These are phyloP conservation scores for Chlamydomonas sp. DNA, from an alignment of 139 green algal species.

Conservation along the genomic window DNA sequence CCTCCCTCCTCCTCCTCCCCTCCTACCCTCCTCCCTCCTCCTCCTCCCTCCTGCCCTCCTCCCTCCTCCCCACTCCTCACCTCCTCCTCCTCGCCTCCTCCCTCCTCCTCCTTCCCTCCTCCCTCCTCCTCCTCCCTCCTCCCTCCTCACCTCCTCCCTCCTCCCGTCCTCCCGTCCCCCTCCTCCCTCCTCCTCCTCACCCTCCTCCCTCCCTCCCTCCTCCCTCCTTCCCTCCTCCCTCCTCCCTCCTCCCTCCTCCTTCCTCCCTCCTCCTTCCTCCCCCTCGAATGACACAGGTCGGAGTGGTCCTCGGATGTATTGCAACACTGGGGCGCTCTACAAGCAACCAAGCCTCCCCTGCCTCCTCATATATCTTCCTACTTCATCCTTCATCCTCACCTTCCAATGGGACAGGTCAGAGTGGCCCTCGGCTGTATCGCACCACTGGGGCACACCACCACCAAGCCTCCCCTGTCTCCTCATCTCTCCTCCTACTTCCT, in stretches of 20 bases:
- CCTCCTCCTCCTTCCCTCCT: not conserved
- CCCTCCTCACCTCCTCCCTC: not conserved
- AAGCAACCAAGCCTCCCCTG: not conserved
- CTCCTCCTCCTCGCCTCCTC: not conserved
- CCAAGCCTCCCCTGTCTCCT: not conserved
- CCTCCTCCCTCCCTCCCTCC: not conserved
- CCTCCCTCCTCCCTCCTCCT: not conserved
- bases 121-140: not conserved
- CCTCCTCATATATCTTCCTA: not conserved
- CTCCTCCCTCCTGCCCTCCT: not conserved
- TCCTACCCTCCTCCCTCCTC: not conserved
- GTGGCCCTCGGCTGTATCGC: not conserved
- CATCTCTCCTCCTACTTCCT: not conserved
- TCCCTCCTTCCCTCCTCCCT: not conserved
- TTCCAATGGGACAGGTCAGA: too few relatives aligned
- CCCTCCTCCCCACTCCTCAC: not conserved
- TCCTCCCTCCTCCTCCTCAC: not conserved
- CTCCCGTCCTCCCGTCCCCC: not conserved
- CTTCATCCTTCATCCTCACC: not conserved
- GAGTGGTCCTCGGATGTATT: not conserved
- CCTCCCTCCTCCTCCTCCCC: not conserved
- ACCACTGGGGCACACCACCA: not conserved
- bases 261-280: not conserved
- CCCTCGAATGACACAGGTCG: not conserved
- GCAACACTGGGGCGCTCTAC: too few relatives aligned